Percentiles rank a stretch among this genome's conserved stretches.
Evolutionary conservation across 2,329 filamentous ascomycete species (phyloP).

Genomic region (Neofusicoccum kwambonambiense): DNA sequence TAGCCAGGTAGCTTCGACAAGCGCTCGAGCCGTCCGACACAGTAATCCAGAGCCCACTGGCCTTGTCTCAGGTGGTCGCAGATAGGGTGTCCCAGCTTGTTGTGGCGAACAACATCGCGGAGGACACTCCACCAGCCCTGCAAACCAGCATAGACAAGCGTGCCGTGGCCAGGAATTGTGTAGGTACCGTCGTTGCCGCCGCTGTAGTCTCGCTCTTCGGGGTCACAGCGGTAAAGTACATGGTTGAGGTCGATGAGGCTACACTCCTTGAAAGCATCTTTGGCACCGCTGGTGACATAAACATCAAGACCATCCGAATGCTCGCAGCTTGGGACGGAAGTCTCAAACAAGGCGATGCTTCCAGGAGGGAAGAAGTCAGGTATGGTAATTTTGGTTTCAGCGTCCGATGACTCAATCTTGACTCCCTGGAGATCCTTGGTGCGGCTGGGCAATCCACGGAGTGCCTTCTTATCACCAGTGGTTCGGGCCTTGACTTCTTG

Average conservation of each 20-base stretch:
- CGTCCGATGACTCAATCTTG: constrained; percentile 66
- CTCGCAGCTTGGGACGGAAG: constrained; percentile 87
- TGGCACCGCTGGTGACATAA: constrained; percentile 79
- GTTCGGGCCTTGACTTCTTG: constrained; percentile 66
- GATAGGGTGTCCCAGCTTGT: constrained; percentile 88
- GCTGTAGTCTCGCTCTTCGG: constrained; percentile 80
- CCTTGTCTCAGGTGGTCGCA: constrained; percentile 91
- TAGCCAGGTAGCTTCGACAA: constrained; percentile 65
- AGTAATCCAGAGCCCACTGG: constrained; percentile 90
- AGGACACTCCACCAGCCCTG: constrained; percentile 98
- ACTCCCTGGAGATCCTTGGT: constrained; percentile 74
- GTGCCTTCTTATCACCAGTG: constrained; percentile 65
- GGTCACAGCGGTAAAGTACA: constrained; percentile 84
- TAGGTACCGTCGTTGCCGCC: constrained; percentile 83
- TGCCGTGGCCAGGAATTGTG: constrained; percentile 77
- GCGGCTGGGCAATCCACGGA: constrained; percentile 81
- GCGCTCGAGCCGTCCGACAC: constrained; percentile 72
- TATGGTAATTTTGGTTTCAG: constrained; percentile 76
- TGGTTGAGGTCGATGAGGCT: constrained; percentile 85
- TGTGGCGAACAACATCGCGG: constrained; percentile 78
- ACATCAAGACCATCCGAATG: constrained; percentile 80
- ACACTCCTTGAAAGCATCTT: constrained; percentile 72
- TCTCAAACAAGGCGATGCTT: constrained; percentile 93
- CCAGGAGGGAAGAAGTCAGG: constrained; percentile 85
- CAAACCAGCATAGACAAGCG: constrained; percentile 90